Evolutionary conservation across 306 rosid genomes (phyloP).

Genomic region (Oemleria cerasiformis): DNA sequence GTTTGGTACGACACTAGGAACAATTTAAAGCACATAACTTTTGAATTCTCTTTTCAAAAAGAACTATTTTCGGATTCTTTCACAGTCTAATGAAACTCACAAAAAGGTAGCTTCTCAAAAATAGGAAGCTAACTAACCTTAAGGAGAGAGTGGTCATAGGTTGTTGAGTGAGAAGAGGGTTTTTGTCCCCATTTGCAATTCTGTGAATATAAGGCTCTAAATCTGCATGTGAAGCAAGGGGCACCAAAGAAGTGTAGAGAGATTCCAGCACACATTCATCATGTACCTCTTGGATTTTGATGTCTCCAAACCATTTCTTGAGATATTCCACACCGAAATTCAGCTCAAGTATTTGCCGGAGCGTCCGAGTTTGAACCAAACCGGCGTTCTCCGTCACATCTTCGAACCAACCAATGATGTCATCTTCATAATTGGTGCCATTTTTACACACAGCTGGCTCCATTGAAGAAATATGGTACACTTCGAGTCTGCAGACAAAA

Average conservation of each 20-base stretch:
- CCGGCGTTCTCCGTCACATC: slow-evolving; percentile 49
- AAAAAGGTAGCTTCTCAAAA: neutral
- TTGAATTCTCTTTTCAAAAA: neutral
- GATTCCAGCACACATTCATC: slow-evolving; percentile 67
- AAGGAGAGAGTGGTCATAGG: slow-evolving; percentile 78
- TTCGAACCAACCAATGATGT: slow-evolving; percentile 71
- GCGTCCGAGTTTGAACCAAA: slow-evolving; percentile 55
- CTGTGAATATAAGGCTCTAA: slow-evolving; percentile 77
- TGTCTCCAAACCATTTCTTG: slow-evolving; percentile 56
- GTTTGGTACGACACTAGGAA: neutral
- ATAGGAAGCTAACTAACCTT: slow-evolving; percentile 42
- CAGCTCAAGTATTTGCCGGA: slow-evolving; percentile 62
- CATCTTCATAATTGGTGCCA: slow-evolving; percentile 13
- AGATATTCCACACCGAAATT: slow-evolving; percentile 72
- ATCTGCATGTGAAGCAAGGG: slow-evolving; percentile 73
- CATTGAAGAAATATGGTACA: slow-evolving; percentile 27
- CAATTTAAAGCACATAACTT: neutral
- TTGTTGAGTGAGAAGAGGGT: slow-evolving; percentile 66
- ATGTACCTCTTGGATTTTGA: slow-evolving; percentile 42
- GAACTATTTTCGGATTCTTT: no score
- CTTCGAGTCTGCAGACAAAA: neutral
- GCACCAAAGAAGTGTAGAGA: slow-evolving; percentile 71
- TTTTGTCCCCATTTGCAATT: slow-evolving; percentile 72
- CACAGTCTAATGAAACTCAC: neutral
- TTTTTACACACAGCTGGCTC: slow-evolving; percentile 31